These are phyloP conservation scores for Monosporascus sp. DNA, from an alignment of 2,329 filamentous ascomycete genomes.

Conservation along the genomic window DNA sequence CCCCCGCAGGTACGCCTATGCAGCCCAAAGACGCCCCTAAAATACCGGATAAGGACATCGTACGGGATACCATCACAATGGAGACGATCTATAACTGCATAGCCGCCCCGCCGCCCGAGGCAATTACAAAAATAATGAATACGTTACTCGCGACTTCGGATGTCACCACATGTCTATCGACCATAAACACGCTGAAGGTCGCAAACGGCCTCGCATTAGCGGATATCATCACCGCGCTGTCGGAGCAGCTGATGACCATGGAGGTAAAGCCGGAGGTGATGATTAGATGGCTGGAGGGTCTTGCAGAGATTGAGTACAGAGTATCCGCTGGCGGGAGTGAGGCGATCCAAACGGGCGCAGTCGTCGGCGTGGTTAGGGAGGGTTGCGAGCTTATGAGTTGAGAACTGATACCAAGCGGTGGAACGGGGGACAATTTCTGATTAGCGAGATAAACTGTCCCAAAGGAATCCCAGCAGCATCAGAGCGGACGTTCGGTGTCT, in stretches of 20 bases:
- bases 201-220: slow-evolving; percentile 83
- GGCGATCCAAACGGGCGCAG: slow-evolving; percentile 81
- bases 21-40: slow-evolving; percentile 55
- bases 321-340: slow-evolving; percentile 85
- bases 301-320: slow-evolving; percentile 90
- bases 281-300: slow-evolving; percentile 83
- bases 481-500: no score
- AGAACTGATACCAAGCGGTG: neutral
- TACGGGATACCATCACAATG: slow-evolving; percentile 75
- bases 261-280: slow-evolving; percentile 84
- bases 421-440: neutral
- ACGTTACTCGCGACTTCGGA: slow-evolving; percentile 81
- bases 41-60: slow-evolving; percentile 57
- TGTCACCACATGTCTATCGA: slow-evolving; percentile 82
- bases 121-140: slow-evolving; percentile 77
- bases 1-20: slow-evolving; percentile 57
- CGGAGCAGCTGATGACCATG: slow-evolving; percentile 75
- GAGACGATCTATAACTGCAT: slow-evolving; percentile 98
- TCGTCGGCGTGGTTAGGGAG: slow-evolving; percentile 81
- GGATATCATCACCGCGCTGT: slow-evolving; percentile 83
- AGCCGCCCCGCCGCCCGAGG: slow-evolving; percentile 85
- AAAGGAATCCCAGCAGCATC: no score
- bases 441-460: no score
- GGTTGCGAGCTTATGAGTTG: slow-evolving; percentile 69
- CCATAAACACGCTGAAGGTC: slow-evolving; percentile 81